Evolutionary conservation across 176 grass and related monocot species (phyloP), one percentile per base, ranked within the genome.

Genomic region (Carex littledalei): DNA sequence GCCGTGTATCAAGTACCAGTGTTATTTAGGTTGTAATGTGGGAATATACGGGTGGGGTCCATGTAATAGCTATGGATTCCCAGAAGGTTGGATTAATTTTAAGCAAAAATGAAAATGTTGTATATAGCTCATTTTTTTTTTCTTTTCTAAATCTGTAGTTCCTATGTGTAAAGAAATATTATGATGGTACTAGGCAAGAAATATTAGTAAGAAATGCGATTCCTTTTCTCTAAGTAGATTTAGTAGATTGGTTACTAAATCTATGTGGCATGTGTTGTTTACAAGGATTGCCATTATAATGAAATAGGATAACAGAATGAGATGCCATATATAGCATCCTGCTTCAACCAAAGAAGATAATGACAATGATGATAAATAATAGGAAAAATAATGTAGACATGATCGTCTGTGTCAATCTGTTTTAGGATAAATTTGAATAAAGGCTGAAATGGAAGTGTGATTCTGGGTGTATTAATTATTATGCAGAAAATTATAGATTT

Each of bases 11-110:
- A 32, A 14, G 63, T 52, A 0, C 24, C 8, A 83, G 81, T 55
- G 37, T 52, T 69, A 83, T 67, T 22, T 83, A 83, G 81, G 61
- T 68, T 34, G 79, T 82, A 67, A 68, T 69, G 37, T 54, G 68
- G 21, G 16, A 31, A 21, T 52, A 83, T 68, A 67, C 64, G 7
- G 61, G 12, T 45, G 24, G 56, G 57, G 18, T 41, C 52, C 58
- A 45, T 62, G 47, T 47, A 62, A 41, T 81, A 62, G 78, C 71
- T 76, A 26, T 3, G 71, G 45, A 76, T 76, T 26, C 45, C 72
- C 63, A 32, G 12, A 65, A 29, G 12, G 12, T 76, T 12, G 72
- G 43, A 54, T 6, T 75, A 56, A 45, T 31, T 59, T 81, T 65
- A 64, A 64, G 79, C 16, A 24, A 82, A 78, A 64, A 82, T 47